Percentiles rank a stretch among this genome's conserved stretches.
Conservation (phyloP, 139 green algal genomes). For the Desmodesmus armatus region DNA sequence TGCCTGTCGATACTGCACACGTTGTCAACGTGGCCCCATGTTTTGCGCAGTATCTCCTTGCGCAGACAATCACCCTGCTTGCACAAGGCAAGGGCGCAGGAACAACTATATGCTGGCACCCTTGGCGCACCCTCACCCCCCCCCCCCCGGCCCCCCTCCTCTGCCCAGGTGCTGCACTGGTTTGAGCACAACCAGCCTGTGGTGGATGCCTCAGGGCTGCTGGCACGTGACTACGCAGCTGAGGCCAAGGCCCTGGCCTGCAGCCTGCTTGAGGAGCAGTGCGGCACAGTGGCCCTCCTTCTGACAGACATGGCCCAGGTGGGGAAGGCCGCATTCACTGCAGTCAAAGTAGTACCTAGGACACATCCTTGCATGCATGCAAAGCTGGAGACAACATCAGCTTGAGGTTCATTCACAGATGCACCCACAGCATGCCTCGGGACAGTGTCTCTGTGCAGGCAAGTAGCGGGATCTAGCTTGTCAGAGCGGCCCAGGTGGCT, state of each 20-base stretch:
- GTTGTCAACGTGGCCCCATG: too few relatives aligned
- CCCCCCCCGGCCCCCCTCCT: too few relatives aligned
- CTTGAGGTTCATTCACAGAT: neutral
- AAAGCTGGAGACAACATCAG: neutral
- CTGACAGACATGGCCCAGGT: conserved; percentile 24
- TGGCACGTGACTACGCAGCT: neutral
- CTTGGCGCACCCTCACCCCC: neutral
- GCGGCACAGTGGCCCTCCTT: conserved; percentile 21
- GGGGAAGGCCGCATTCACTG: neutral
- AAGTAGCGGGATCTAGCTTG: neutral
- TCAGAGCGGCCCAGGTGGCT: neutral
- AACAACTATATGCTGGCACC: neutral
- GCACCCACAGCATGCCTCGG: neutral
- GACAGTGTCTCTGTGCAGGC: neutral
- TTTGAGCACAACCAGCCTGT: conserved; percentile 41
- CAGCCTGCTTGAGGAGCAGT: conserved; percentile 34
- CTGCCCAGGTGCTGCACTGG: conserved; percentile 44
- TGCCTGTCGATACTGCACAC: neutral
- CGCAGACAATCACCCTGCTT: too few relatives aligned
- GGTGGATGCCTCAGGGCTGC: neutral
- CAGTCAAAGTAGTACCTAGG: neutral
- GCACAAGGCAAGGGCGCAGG: too few relatives aligned
- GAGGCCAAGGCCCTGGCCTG: conserved; percentile 28
- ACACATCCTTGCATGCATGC: neutral
- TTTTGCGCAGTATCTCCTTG: too few relatives aligned